phyloP scores from a whole-genome alignment of 257 asterid genomes.

The Solanum neorickii region DNA sequence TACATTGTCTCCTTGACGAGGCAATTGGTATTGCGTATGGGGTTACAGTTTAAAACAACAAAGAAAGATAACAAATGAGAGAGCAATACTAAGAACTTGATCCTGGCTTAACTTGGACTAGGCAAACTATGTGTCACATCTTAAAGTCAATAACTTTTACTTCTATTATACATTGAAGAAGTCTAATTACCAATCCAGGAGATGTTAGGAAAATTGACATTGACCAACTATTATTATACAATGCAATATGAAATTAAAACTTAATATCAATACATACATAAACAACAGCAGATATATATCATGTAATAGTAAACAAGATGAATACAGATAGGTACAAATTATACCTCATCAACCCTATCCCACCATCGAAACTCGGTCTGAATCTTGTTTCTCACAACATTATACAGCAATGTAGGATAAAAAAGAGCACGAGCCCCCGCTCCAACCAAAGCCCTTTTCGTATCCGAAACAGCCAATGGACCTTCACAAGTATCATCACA shows the following conservation, averaged over 20 bases:
- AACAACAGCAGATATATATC: not conserved
- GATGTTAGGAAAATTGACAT: not conserved
- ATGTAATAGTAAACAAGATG: not conserved
- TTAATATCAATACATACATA: not conserved
- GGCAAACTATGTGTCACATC: not conserved
- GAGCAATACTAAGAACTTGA: not conserved
- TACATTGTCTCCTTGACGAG: not conserved
- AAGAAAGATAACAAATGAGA: not conserved
- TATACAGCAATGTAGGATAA: conserved; percentile 87
- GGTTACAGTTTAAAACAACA: not conserved
- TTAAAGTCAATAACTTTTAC: not conserved
- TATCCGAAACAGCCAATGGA: conserved; percentile 40
- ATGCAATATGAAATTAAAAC: not conserved
- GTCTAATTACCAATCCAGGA: not conserved
- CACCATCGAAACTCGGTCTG: conserved; percentile 94
- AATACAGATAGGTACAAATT: not conserved
- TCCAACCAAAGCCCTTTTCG: conserved; percentile 77
- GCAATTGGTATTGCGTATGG: not conserved
- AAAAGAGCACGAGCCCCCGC: conserved; percentile 95
- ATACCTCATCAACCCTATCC: conserved; percentile 94
- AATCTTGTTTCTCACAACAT: conserved; percentile 76
- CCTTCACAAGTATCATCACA: conserved; percentile 26
- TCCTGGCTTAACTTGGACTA: not conserved
- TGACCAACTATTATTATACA: not conserved
- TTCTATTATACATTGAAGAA: not conserved